Base-by-base conservation (phyloP, 805 yeast genomes). In the Metschnikowia colocasiae region DNA sequence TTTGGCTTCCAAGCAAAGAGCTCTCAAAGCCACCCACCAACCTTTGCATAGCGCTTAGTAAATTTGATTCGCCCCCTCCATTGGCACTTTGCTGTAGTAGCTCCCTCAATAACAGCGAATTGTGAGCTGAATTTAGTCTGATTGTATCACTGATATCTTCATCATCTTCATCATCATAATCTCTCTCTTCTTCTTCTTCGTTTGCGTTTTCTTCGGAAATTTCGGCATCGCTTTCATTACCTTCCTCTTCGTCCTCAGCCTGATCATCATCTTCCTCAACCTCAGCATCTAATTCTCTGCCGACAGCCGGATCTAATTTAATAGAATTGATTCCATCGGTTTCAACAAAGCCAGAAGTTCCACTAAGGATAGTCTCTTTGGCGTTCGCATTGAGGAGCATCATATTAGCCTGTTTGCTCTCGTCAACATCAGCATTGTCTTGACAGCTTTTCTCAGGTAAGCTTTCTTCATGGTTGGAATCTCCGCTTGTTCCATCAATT, bases 11-110 rank as follows among this genome's bases (percentile, higher is more conserved):
- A 15, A 51, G 43, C 2, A 47, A 18, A 6, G 59, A 44, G 27
- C 50, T 59, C 7, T 58, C 65, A 23, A 65, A 49, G n/a, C 65
- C 64, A 13, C 65, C 65, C 58, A 69, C 65, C 7, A 69, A 54
- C 34, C 72, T 52, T 46, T 64, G 71, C 42, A 69, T 59, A 5
- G 63, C 67, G 33, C 67, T 71, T 2, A 58, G 63, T 49, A 69
- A 62, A 13, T 60, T 59, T 20, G 48, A 44, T 26, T 40, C 50
- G 6, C 31, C 30, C 6, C 23, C 42, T 1, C 29, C 40, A 12
- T 32, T 29, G 4, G 39, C 15, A 30, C 36, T 42, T 8, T 51
- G 40, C 40, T 41, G 57, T 41, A 50, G 36, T 19, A 47, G 27
- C 19, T 35, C 50, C 5, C 55, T 52, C 12, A 53, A 45, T 13